These are phyloP conservation scores for Hansenula anomala DNA, from an alignment of 1,139 yeast species.

Conservation along the genomic window DNA sequence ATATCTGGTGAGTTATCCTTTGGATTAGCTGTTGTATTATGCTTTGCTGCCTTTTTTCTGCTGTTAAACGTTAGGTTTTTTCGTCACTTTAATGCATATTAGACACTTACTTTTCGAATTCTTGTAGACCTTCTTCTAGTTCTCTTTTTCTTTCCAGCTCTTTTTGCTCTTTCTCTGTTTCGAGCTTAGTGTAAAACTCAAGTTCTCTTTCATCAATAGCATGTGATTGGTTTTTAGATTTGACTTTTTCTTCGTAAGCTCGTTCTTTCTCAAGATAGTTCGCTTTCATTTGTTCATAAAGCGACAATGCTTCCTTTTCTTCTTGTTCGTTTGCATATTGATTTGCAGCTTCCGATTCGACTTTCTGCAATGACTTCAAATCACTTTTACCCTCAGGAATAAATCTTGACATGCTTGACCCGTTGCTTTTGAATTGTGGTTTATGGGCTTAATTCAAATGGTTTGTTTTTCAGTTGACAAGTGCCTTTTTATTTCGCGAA, in stretches of 20 bases:
- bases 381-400: conserved; percentile 22
- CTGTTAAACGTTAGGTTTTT: too few species aligned
- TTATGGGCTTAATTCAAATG: too few species aligned
- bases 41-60: too few species aligned
- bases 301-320: conserved; percentile 16
- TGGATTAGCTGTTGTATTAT: too few species aligned
- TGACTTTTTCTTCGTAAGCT: conserved; percentile 19
- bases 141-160: conserved; percentile 13
- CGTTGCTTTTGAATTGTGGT: too few species aligned
- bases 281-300: conserved; percentile 22
- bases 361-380: conserved; percentile 11
- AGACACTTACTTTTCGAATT: conserved; percentile 17
- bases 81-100: too few species aligned
- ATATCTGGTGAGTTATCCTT: too few species aligned
- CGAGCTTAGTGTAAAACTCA: conserved; percentile 12
- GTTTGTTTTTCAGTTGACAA: too few species aligned
- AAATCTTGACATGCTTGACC: conserved; percentile 21
- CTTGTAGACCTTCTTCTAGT: conserved; percentile 13
- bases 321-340: conserved; percentile 16
- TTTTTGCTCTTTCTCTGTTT: conserved; percentile 5
- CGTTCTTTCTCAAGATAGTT: conserved; percentile 19
- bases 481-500: too few species aligned
- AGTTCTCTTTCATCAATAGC: conserved; percentile 16
- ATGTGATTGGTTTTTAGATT: conserved; percentile 15
- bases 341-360: conserved; percentile 13